Base-by-base conservation (phyloP, 225 moss, liverwort and hornwort genomes). In the Bryum argenteum region DNA sequence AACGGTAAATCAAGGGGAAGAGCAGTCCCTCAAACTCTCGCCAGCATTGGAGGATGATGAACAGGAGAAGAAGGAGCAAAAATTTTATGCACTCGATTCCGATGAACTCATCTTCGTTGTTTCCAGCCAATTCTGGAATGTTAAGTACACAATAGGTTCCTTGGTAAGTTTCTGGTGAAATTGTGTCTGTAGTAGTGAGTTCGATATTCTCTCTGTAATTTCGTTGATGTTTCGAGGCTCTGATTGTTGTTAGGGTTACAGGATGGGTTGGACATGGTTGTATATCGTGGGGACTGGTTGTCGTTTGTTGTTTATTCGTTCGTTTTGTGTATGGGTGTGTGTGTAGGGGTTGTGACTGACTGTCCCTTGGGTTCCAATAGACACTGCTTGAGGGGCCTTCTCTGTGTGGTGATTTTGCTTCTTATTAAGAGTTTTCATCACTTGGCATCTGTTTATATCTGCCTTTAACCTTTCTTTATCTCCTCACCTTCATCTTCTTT, bases 281-380 rank as follows among this genome's bases (percentile, higher is more conserved):
- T 1, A 40, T 33, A 33, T 2, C 5, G 33, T 33, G 26, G 26
- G 26, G 4, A 26, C 26, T 26, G 4, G 26, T n/a, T 45, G 45
- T 5, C 14, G 8, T 1, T 45, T 43, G 5, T 33, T 60, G 4
- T 24, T 20, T 33, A 7, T 37, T 37, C 8, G 51, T 60, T 18
- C 0, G 0, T 63, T 28, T 65, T 53, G 0, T 72, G 0, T 42
- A 43, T 57, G 8, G 48, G 1, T 55, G 40, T 63, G 12, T 41
- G 2, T 23, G 0, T 26, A 70, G 0, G 19, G 15, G 11, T 71
- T 81, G 61, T 78, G 24, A 72, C 1, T 41, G 0, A 57, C 0
- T 76, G 19, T n/a, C 78, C 50, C 17, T 82, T 85, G 79, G 76
- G 20, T 83, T 69, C 75, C 77, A 83, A 78, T 60, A 61, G 78